Evolutionary conservation across 208 protist genomes (phyloP).

Genomic region (Wallacemonas sp.): DNA sequence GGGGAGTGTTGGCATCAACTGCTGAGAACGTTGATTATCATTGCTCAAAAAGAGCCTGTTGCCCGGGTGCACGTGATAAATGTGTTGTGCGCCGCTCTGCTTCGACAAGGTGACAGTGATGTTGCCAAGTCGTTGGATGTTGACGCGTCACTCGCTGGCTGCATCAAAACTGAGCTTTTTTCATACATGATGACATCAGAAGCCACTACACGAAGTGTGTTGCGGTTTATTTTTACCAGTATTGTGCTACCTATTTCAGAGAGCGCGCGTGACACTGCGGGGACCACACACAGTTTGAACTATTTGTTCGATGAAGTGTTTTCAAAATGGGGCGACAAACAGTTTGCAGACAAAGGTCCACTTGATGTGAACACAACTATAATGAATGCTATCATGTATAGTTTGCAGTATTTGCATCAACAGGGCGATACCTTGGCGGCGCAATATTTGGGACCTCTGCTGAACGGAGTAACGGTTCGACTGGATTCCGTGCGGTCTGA

Average conservation of each 20-base stretch:
- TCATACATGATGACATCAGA: background rate
- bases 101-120: background rate
- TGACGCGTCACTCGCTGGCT: background rate
- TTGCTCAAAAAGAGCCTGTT: background rate
- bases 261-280: background rate
- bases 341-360: constrained; percentile 34
- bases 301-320: constrained; percentile 25
- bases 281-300: constrained; percentile 1
- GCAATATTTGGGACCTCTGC: constrained; percentile 29
- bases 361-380: constrained; percentile 33
- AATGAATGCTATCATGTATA: constrained; percentile 59
- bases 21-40: background rate
- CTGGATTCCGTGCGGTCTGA: constrained; percentile 31
- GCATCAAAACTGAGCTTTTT: background rate
- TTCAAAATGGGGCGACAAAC: constrained; percentile 31
- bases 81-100: constrained; percentile 8
- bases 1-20: background rate
- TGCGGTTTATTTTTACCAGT: constrained; percentile 28
- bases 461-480: constrained; percentile 44
- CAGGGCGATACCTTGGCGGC: constrained; percentile 19
- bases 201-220: constrained; percentile 12
- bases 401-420: constrained; percentile 35
- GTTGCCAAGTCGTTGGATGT: background rate
- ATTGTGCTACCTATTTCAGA: constrained; percentile 13
- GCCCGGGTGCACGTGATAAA: background rate